phyloP scores from a whole-genome alignment of 208 protist species.

The Naegleria fowleri region DNA sequence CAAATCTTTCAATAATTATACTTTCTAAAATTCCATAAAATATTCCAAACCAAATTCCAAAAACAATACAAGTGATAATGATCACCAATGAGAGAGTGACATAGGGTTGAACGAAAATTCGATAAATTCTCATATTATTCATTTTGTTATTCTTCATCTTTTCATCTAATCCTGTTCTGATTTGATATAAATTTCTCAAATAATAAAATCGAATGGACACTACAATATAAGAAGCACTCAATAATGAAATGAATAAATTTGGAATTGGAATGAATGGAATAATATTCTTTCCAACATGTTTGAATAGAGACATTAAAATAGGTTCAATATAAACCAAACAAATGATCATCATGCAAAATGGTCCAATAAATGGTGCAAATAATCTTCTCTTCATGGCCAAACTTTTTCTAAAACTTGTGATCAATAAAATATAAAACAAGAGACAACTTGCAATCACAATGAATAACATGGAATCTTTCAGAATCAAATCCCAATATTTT shows the following conservation, averaged over 20 bases:
- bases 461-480: background rate
- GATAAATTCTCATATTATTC: background rate
- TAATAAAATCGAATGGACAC: background rate
- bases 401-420: background rate
- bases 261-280: background rate
- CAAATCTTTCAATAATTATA: background rate
- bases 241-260: background rate
- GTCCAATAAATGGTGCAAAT: background rate
- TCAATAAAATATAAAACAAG: background rate
- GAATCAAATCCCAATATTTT: background rate
- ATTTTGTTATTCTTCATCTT: background rate
- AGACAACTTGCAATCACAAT: background rate
- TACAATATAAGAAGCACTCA: background rate
- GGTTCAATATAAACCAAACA: background rate
- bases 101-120: background rate
- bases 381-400: background rate
- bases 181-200: background rate
- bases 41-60: background rate
- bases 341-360: background rate
- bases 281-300: background rate
- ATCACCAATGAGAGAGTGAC: background rate
- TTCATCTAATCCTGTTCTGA: background rate
- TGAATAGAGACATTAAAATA: background rate
- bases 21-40: background rate
- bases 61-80: too few species aligned